A percentile compares a stretch with the other conserved stretches of the same genome.
phyloP scores from a whole-genome alignment of 2,329 filamentous ascomycete genomes.

The Seiridium unicorne region DNA sequence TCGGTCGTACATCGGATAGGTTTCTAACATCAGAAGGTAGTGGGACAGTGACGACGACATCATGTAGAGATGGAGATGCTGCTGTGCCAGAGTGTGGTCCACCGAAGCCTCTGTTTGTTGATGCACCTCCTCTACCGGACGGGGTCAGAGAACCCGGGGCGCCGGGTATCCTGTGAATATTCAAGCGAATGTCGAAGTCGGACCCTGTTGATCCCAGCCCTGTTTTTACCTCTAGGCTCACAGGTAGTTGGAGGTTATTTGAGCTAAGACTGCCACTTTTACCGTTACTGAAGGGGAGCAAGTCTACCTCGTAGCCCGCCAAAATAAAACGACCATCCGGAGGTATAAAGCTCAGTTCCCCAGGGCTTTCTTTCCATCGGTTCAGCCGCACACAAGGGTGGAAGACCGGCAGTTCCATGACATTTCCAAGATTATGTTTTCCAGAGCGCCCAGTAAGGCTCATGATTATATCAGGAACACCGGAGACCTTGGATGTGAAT shows the following conservation, averaged over 20 bases:
- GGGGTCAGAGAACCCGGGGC: slow-evolving; percentile 36
- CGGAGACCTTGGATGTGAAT: slow-evolving; percentile 93
- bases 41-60: slow-evolving; percentile 75
- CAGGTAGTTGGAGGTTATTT: slow-evolving; percentile 75
- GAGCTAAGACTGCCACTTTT: slow-evolving; percentile 53
- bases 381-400: slow-evolving; percentile 91
- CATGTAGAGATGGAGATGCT: slow-evolving; percentile 65
- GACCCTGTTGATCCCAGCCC: slow-evolving; percentile 71
- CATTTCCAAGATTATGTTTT: slow-evolving; percentile 69
- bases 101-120: slow-evolving; percentile 38
- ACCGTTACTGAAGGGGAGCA: slow-evolving; percentile 69
- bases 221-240: slow-evolving; percentile 78
- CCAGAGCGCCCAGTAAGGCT: slow-evolving; percentile 78
- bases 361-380: slow-evolving; percentile 85
- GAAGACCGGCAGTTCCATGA: slow-evolving; percentile 88
- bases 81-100: slow-evolving; percentile 52
- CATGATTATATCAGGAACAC: slow-evolving; percentile 85
- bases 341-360: slow-evolving; percentile 92
- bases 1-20: slow-evolving; percentile 77
- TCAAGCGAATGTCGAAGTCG: slow-evolving; percentile 85
- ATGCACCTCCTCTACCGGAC: slow-evolving; percentile 39
- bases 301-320: slow-evolving; percentile 89
- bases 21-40: slow-evolving; percentile 79
- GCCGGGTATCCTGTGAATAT: slow-evolving; percentile 65
- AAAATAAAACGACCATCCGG: slow-evolving; percentile 93